A percentile compares a stretch with the other conserved stretches of the same genome.
Conservation (phyloP, 2,329 filamentous ascomycete genomes). For the Venturia aucupariae region DNA sequence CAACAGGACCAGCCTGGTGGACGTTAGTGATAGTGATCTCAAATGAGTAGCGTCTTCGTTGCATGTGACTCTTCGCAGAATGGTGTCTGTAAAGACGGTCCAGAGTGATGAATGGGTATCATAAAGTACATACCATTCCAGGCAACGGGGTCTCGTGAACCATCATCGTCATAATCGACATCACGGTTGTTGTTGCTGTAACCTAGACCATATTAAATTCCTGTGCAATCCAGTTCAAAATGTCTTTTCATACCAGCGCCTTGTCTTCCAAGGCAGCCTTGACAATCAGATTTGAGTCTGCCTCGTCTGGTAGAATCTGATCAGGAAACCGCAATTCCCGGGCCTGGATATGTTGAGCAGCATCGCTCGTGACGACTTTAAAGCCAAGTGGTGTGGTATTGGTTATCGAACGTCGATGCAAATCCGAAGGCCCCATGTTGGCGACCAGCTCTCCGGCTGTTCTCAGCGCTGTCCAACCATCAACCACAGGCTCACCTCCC, state of each 20-base stretch:
- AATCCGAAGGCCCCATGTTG: neutral
- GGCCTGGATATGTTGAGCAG: neutral
- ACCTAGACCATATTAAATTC: neutral
- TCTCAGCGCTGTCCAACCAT: neutral
- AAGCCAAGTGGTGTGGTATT: neutral
- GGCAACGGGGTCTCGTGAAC: neutral
- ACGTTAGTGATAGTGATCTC: neutral
- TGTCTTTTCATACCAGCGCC: neutral
- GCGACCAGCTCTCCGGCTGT: slow-evolving; percentile 3
- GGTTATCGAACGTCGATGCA: neutral
- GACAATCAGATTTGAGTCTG: neutral
- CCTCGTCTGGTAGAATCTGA: neutral
- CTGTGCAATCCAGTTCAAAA: neutral
- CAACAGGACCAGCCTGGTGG: neutral
- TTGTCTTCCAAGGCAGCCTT: neutral
- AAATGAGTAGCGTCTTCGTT: neutral
- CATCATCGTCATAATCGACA: slow-evolving; percentile 4
- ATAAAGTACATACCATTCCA: slow-evolving; percentile 1
- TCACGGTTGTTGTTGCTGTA: slow-evolving; percentile 5
- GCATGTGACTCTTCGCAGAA: neutral
- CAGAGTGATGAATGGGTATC: neutral
- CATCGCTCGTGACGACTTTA: neutral
- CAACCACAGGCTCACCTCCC: neutral
- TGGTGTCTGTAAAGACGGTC: neutral
- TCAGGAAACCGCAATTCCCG: neutral